Base-by-base conservation (phyloP, 805 yeast genomes). In the Priceomyces haplophilus region DNA sequence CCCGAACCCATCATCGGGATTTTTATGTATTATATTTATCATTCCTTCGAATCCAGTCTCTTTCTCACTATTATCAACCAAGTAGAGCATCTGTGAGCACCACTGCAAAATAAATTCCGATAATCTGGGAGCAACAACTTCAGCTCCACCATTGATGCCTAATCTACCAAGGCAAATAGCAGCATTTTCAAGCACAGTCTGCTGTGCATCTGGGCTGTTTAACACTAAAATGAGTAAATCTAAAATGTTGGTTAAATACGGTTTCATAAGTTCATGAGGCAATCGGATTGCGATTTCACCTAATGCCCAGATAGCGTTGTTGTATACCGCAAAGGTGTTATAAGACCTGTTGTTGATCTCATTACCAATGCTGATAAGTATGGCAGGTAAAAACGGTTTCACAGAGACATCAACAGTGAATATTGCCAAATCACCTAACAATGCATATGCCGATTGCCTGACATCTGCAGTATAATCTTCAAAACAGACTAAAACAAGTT, bases 301-400 rank as follows among this genome's bases (percentile, higher is more conserved):
- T 11, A 86, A 66, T 1, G 96, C 79, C 99, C 99, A 93, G 38
- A 88, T 81, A 1, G 98, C 93, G 62, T 93, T 93, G 63, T 86
- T 87, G 53, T 83, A 82, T 2, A 85, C 88, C 0, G 91, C 80
- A 46, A 67, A 72, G 1, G 82, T 68, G 36, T 65, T 67, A 54
- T 63, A 72, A 7, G 70, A 64, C 45, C 82, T 62, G 48, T 73
- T 70, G 49, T 79, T 75, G 52, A 85, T 74, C 60, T 86, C 95
- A 45, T 76, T 77, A 3, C 85, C 82, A 48, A 89, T 80, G 45
- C 80, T 74, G n/a, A 79, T 70, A 47, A 88, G 64, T 16, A 87
- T 66, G 35, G 76, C 74, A 48, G 72, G 72, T 45, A 80, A 54
- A 47, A 65, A 63, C 6, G 82, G 80, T 29, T 50, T 64, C 13